A percentile compares a stretch with the other conserved stretches of the same genome.
Conservation (phyloP, 2,329 filamentous ascomycete genomes). For the Nigrograna mackinnonii region DNA sequence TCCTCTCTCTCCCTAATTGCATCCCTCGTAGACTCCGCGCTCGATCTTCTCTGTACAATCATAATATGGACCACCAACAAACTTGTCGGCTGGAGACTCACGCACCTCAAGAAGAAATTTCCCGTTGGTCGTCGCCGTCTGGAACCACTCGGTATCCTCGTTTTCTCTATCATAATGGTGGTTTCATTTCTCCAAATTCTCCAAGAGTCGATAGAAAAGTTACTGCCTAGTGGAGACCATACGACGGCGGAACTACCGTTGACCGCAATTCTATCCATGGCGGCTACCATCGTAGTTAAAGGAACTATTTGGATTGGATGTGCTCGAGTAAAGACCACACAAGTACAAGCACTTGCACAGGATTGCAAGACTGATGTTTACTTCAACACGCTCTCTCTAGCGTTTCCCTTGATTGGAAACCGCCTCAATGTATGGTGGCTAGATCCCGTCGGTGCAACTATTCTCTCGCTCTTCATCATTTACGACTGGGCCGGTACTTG, state of each 20-base stretch:
- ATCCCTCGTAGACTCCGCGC: slow-evolving; percentile 63
- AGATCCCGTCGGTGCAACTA: slow-evolving; percentile 63
- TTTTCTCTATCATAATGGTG: slow-evolving; percentile 66
- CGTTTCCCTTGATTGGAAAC: slow-evolving; percentile 65
- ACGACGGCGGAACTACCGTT: slow-evolving; percentile 54
- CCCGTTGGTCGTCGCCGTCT: slow-evolving; percentile 57
- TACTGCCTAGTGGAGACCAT: slow-evolving; percentile 56
- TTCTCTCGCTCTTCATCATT: slow-evolving; percentile 69
- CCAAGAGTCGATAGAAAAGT: slow-evolving; percentile 62
- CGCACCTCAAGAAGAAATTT: slow-evolving; percentile 56
- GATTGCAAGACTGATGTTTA: slow-evolving; percentile 68
- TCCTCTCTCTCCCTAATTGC: slow-evolving; percentile 65
- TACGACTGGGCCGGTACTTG: slow-evolving; percentile 69
- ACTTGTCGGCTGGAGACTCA: slow-evolving; percentile 61
- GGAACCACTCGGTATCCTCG: slow-evolving; percentile 65
- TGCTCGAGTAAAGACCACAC: slow-evolving; percentile 63
- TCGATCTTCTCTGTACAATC: slow-evolving; percentile 63
- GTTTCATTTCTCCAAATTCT: slow-evolving; percentile 65
- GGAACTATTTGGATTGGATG: slow-evolving; percentile 65
- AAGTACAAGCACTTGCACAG: slow-evolving; percentile 66
- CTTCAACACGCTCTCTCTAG: slow-evolving; percentile 66
- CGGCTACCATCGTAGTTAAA: slow-evolving; percentile 61
- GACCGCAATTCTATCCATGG: slow-evolving; percentile 61
- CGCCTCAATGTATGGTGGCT: slow-evolving; percentile 68
- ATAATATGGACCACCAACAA: slow-evolving; percentile 65